Percentiles rank a stretch among this genome's conserved stretches.
Conservation (phyloP, 2,329 filamentous ascomycete genomes). For the Geosmithia morbida region DNA sequence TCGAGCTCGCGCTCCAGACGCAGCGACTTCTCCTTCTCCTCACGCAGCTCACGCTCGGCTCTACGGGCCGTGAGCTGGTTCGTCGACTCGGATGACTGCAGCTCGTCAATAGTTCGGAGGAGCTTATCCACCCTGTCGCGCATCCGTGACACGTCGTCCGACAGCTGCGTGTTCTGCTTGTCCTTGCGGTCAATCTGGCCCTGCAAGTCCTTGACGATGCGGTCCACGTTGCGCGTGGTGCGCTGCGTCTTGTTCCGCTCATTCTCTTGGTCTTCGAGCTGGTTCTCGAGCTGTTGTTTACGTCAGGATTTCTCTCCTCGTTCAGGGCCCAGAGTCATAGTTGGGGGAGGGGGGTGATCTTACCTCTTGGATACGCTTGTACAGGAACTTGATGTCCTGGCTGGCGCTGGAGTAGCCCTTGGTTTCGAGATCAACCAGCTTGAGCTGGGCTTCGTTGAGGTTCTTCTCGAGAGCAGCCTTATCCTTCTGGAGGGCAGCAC, state of each 20-base stretch:
- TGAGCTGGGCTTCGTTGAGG: slow-evolving; percentile 79
- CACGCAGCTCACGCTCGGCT: slow-evolving; percentile 77
- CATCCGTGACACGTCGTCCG: slow-evolving; percentile 71
- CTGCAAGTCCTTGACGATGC: slow-evolving; percentile 85
- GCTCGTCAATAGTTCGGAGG: slow-evolving; percentile 80
- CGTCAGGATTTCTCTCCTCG: not conserved
- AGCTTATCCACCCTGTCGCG: slow-evolving; percentile 87
- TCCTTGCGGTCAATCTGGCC: slow-evolving; percentile 86
- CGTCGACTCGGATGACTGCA: slow-evolving; percentile 74
- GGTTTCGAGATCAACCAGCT: slow-evolving; percentile 85
- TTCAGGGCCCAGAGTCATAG: too few species aligned
- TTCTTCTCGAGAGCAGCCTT: slow-evolving; percentile 83
- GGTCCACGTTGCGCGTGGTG: slow-evolving; percentile 82
- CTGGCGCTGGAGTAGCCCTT: slow-evolving; percentile 92
- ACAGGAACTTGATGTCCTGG: slow-evolving; percentile 88
- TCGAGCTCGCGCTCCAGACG: slow-evolving; percentile 82
- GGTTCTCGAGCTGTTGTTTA: slow-evolving; percentile 58
- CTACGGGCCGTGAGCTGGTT: slow-evolving; percentile 71
- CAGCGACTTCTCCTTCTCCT: slow-evolving; percentile 71
- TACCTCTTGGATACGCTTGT: slow-evolving; percentile 92
- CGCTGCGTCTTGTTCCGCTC: slow-evolving; percentile 70
- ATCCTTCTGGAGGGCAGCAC: slow-evolving; percentile 71
- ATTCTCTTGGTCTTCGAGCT: slow-evolving; percentile 71
- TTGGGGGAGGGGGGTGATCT: slow-evolving; percentile 14
- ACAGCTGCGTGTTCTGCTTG: slow-evolving; percentile 66